Conservation (phyloP, 108 stramenopile species). For the Fistulifera pelliculosa region DNA sequence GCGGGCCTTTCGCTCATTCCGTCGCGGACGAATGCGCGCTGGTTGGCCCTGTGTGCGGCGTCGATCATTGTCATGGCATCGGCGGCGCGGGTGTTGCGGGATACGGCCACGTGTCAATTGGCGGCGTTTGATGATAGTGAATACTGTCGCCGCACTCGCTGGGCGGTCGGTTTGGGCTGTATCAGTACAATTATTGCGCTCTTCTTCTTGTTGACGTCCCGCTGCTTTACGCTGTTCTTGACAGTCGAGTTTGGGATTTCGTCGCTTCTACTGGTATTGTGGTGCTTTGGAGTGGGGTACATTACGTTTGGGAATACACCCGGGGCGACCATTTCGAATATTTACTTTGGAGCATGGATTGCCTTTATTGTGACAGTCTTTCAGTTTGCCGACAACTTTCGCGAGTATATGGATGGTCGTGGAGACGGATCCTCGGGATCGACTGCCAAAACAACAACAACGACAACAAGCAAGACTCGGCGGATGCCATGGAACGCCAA, state of each 20-base stretch:
- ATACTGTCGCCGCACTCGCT: conserved; percentile 24
- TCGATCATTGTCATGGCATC: conserved; percentile 15
- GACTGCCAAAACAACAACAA: too few species aligned
- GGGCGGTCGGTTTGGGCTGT: conserved; percentile 24
- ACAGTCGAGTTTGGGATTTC: conserved; percentile 13
- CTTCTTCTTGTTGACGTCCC: neutral
- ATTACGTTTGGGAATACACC: conserved; percentile 29
- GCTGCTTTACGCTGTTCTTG: neutral
- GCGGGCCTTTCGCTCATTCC: conserved; percentile 8
- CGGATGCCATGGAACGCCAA: neutral
- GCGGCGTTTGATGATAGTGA: conserved; percentile 1
- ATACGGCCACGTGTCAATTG: neutral
- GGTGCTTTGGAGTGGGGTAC: conserved; percentile 26
- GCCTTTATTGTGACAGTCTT: conserved; percentile 22
- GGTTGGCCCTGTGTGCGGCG: conserved; percentile 22
- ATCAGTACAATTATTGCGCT: conserved; percentile 6
- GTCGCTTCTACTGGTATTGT: conserved; percentile 19
- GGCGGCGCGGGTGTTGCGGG: conserved; percentile 8
- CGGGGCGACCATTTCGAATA: conserved; percentile 24
- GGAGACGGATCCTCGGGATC: too few species aligned
- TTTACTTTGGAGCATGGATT: conserved; percentile 42
- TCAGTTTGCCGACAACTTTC: conserved; percentile 10
- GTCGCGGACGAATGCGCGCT: conserved; percentile 4
- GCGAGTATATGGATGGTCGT: conserved; percentile 12
- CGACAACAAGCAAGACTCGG: conserved; percentile 2